A percentile compares a stretch with the other conserved stretches of the same genome.
These are phyloP conservation scores for Atkinsonella hypoxylon DNA, from an alignment of 2,329 filamentous ascomycete species.

Conservation along the genomic window DNA sequence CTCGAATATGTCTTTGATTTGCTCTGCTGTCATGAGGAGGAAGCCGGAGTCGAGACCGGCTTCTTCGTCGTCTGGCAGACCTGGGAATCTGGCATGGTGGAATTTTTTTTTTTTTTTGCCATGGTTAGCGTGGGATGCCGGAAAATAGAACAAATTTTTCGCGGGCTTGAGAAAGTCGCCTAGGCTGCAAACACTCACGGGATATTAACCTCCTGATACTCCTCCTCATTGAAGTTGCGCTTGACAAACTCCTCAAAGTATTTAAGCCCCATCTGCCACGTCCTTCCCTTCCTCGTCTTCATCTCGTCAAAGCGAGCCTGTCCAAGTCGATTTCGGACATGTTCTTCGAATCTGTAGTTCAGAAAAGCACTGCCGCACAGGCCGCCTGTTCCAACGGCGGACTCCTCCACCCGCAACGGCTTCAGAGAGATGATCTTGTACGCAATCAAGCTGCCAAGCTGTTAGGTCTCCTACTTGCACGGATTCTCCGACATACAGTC, in stretches of 20 bases:
- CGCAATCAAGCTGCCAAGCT: conserved; percentile 48
- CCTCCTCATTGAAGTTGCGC: conserved; percentile 69
- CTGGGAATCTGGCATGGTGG: conserved; percentile 44
- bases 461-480: conserved; percentile 11
- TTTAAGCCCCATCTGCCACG: conserved; percentile 66
- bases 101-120: no score
- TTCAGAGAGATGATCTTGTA: conserved; percentile 67
- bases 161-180: no score
- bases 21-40: conserved; percentile 55
- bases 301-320: conserved; percentile 58
- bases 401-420: conserved; percentile 64
- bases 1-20: conserved; percentile 63
- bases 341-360: conserved; percentile 71
- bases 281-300: conserved; percentile 66
- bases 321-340: conserved; percentile 57
- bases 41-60: conserved; percentile 66
- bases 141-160: no score
- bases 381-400: conserved; percentile 66
- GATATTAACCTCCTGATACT: conserved; percentile 65
- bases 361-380: conserved; percentile 69
- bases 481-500: no score
- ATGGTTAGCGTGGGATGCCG: no score
- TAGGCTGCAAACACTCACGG: conserved; percentile 35
- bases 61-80: conserved; percentile 63
- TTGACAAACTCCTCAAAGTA: conserved; percentile 83